A percentile compares a stretch with the other conserved stretches of the same genome.
Conservation (phyloP, 257 asterid genomes). For the Cordia subcordata region DNA sequence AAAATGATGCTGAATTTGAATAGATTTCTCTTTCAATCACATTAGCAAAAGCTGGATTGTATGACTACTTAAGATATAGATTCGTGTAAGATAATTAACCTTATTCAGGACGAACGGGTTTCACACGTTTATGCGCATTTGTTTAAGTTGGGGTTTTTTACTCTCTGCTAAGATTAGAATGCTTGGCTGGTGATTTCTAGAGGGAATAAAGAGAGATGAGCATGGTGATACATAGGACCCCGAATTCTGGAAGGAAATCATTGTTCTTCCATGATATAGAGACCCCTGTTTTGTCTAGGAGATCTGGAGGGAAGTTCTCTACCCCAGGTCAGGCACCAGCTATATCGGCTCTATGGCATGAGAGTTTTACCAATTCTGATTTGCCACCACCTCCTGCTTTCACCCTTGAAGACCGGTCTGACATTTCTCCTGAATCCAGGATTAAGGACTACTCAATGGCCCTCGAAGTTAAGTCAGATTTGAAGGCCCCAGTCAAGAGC, state of each 20-base stretch:
- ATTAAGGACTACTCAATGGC: conserved; percentile 58
- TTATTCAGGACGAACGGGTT: no score
- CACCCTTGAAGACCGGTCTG: conserved; percentile 82
- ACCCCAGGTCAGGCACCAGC: conserved; percentile 96
- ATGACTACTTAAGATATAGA: background rate
- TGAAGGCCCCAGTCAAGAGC: conserved; percentile 50
- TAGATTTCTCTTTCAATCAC: background rate
- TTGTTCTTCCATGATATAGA: conserved; percentile 82
- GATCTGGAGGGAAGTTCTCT: conserved; percentile 59
- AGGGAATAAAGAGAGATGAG: conserved; percentile 30
- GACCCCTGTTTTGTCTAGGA: conserved; percentile 68
- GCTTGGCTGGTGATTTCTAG: background rate
- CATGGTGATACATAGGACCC: conserved; percentile 50
- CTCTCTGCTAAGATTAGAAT: background rate
- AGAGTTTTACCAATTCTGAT: conserved; percentile 78
- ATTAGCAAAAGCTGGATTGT: background rate
- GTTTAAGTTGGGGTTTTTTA: no score
- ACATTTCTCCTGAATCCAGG: conserved; percentile 74
- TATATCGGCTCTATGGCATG: conserved; percentile 94
- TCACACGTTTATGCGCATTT: no score
- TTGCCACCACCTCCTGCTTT: conserved; percentile 93
- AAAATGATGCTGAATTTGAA: background rate
- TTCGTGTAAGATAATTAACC: background rate
- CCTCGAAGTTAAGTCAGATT: conserved; percentile 71
- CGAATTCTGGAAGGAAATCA: conserved; percentile 81